Base-by-base conservation (phyloP, 148 eudicot species). In the Rhododendron simsii region DNA sequence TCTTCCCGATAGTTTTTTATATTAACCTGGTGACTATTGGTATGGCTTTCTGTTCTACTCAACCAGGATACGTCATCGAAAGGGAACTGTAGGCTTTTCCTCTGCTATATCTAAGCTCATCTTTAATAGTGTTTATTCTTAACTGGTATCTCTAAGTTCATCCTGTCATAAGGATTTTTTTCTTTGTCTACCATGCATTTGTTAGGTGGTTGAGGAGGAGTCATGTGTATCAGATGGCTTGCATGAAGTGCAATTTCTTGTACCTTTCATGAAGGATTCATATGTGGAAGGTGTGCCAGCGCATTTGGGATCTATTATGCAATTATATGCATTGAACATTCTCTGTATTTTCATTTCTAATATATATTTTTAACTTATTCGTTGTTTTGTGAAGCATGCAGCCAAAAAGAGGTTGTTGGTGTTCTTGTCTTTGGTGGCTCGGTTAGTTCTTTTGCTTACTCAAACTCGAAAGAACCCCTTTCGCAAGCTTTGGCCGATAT, bases 401-500 rank as follows among this genome's bases (percentile, higher is more conserved):
- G 94, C 90, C 89, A 89, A 84, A 92, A 94, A 81, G 95, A 93
- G 90, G 92, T 95, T 88, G 89, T 87, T 84, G 98, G 99, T 84
- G 86, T 93, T 87, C 91, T 97, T 48, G 84, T 85, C 73, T 89
- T 92, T 76, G 85, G 92, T 51, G 99, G 99, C 83, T 90, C 94
- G n/a, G 91, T 97, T 41, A 91, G 93, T 88, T 93, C 98, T 81
- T 94, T 93, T 91, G 90, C 98, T 78, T 95, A 95, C 89, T 87
- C 91, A 89, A 94, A 90, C 89, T 89, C 95, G 45, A 97, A 93
- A 93, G 98, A 97, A 89, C 91, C 95, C 44, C 53, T 92, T 89
- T 93, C 98, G 73, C 96, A 97, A 93, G 99, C 95, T 88, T 92
- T 95, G 91, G 92, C 89, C 88, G 96, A 97, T 87, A 91, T 97